phyloP scores from a whole-genome alignment of 306 rosid genomes.

The Heteromeles arbutifolia region DNA sequence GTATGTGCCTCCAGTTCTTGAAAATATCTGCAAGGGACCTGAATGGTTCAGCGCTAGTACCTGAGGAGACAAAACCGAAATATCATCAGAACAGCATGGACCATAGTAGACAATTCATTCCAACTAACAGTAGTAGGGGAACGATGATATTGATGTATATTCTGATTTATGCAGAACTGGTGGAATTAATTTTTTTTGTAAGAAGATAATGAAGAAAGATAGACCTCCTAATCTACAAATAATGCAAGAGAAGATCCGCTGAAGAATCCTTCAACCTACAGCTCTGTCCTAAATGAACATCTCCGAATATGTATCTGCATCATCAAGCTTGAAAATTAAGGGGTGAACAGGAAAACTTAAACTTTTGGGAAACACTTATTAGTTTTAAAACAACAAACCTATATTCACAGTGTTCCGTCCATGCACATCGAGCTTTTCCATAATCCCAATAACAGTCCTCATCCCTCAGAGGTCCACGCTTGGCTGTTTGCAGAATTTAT shows the following conservation, averaged over 20 bases:
- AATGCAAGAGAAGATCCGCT: slow-evolving; percentile 46
- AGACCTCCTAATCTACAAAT: slow-evolving; percentile 68
- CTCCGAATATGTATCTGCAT: slow-evolving; percentile 85
- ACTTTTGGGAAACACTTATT: background rate
- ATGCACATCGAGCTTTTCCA: slow-evolving; percentile 98
- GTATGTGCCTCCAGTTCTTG: background rate
- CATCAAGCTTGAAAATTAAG: background rate
- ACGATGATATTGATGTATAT: background rate
- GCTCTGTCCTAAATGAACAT: slow-evolving; percentile 98
- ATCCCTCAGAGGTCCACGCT: slow-evolving; percentile 92
- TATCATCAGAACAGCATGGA: background rate
- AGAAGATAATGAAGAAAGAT: background rate
- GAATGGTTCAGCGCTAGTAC: slow-evolving; percentile 11
- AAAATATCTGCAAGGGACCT: slow-evolving; percentile 7
- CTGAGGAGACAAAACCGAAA: slow-evolving; percentile 10
- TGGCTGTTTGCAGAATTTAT: slow-evolving; percentile 48
- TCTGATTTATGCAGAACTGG: background rate
- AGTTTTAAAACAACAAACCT: slow-evolving; percentile 40
- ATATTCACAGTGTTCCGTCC: slow-evolving; percentile 93
- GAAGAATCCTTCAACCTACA: slow-evolving; percentile 75
- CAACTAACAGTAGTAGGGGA: background rate
- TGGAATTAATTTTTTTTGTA: background rate
- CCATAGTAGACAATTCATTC: background rate
- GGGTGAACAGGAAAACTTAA: background rate
- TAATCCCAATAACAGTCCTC: slow-evolving; percentile 99